Conservation (phyloP, 805 yeast species). For the Lachancea kluyveri region DNA sequence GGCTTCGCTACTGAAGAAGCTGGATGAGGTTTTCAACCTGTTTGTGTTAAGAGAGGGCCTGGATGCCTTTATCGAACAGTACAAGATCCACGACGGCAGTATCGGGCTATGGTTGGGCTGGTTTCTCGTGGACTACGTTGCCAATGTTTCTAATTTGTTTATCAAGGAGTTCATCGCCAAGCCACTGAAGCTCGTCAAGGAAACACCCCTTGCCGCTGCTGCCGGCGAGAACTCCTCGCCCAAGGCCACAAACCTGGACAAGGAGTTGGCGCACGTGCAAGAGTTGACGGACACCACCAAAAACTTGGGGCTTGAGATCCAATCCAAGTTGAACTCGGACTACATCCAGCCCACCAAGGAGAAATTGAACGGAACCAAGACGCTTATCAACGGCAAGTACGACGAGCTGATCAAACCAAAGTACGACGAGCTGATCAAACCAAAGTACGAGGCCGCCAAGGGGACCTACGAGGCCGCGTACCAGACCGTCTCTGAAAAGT, state of each 20-base stretch:
- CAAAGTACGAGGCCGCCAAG: slow-evolving; percentile 10
- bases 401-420: slow-evolving; percentile 20
- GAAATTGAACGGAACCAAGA: slow-evolving; percentile 14
- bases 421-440: slow-evolving; percentile 20
- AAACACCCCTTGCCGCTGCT: neutral
- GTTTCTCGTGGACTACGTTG: slow-evolving; percentile 26
- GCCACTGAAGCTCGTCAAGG: slow-evolving; percentile 20
- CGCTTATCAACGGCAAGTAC: slow-evolving; percentile 18
- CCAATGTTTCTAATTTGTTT: slow-evolving; percentile 25
- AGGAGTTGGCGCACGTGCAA: slow-evolving; percentile 22
- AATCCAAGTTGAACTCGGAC: slow-evolving; percentile 17
- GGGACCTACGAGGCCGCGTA: slow-evolving; percentile 23
- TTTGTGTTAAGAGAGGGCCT: slow-evolving; percentile 28
- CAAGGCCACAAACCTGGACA: slow-evolving; percentile 3
- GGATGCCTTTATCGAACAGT: slow-evolving; percentile 18
- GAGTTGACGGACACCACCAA: slow-evolving; percentile 27
- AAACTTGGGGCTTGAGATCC: slow-evolving; percentile 21
- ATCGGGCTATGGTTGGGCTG: slow-evolving; percentile 26
- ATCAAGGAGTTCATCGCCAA: slow-evolving; percentile 24
- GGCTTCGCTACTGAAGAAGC: slow-evolving; percentile 7
- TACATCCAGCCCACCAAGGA: slow-evolving; percentile 21
- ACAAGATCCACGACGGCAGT: slow-evolving; percentile 13
- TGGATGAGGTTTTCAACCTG: slow-evolving; percentile 23
- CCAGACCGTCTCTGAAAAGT: slow-evolving; percentile 24
- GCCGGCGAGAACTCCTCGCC: slow-evolving; percentile 7